Evolutionary conservation across 129 eudicot species (phyloP).

Genomic region (Glebionis coronaria): DNA sequence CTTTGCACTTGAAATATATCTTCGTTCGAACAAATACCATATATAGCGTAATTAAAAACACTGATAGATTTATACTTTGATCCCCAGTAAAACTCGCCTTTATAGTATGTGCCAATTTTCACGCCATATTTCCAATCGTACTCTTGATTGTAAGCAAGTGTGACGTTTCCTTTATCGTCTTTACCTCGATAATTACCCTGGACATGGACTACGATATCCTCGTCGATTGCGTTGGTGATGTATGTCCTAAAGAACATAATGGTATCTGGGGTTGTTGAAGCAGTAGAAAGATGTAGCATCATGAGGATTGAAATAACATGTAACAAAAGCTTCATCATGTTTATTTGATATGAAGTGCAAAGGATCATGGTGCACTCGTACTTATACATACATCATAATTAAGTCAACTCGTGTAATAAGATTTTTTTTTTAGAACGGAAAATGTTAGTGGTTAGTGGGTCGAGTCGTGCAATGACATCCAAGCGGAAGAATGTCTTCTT

Average conservation of each 20-base stretch:
- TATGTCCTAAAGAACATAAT: neutral
- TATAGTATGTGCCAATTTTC: neutral
- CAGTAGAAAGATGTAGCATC: neutral
- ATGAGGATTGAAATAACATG: neutral
- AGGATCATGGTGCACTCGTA: too few relatives aligned
- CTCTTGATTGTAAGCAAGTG: neutral
- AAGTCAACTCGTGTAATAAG: too few relatives aligned
- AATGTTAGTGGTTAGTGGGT: too few relatives aligned
- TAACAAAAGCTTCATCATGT: neutral
- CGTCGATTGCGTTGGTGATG: neutral
- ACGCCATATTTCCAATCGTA: neutral
- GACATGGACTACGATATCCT: neutral
- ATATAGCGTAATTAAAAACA: neutral
- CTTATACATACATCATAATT: too few relatives aligned
- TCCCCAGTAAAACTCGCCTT: neutral
- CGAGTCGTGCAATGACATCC: too few relatives aligned
- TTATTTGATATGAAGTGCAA: too few relatives aligned
- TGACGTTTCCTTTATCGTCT: neutral
- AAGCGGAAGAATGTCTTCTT: too few relatives aligned
- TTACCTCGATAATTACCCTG: neutral
- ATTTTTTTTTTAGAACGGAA: too few relatives aligned
- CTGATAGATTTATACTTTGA: neutral
- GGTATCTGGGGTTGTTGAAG: neutral
- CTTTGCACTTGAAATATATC: neutral
- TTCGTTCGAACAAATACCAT: neutral